phyloP scores from a whole-genome alignment of 306 rosid genomes.

The Ormosia emarginata region DNA sequence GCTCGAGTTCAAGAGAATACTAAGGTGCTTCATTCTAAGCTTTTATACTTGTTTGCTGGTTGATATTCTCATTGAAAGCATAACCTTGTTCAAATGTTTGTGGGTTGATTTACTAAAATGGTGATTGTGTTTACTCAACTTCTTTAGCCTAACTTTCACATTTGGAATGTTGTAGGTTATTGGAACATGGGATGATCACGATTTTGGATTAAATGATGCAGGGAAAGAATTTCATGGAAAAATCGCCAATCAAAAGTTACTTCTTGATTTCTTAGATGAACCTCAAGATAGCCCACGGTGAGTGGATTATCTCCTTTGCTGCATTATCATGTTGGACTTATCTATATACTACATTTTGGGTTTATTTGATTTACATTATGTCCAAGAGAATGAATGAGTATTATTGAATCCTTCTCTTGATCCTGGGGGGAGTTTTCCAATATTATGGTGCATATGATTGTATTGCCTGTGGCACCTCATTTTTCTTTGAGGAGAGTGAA shows the following conservation, averaged over 20 bases:
- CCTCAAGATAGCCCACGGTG: slow-evolving; percentile 72
- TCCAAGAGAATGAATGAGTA: background rate
- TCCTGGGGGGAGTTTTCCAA: background rate
- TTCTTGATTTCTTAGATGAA: slow-evolving; percentile 86
- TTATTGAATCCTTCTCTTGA: background rate
- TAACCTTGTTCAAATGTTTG: background rate
- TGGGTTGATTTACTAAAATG: slow-evolving; percentile 3
- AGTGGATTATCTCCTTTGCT: slow-evolving; percentile 29
- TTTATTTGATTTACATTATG: slow-evolving; percentile 9
- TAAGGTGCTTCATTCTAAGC: slow-evolving; percentile 39
- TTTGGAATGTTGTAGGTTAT: slow-evolving; percentile 53
- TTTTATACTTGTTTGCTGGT: slow-evolving; percentile 7
- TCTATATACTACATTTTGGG: background rate
- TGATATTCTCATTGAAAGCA: slow-evolving; percentile 1
- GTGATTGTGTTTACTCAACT: background rate
- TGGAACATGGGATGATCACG: slow-evolving; percentile 94
- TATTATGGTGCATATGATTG: background rate
- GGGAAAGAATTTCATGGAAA: slow-evolving; percentile 69
- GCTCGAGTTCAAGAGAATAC: slow-evolving; percentile 47
- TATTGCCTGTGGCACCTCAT: background rate
- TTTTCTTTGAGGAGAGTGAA: background rate
- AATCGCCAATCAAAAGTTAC: slow-evolving; percentile 61
- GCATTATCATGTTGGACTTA: background rate
- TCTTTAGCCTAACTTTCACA: slow-evolving; percentile 21
- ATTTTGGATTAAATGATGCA: slow-evolving; percentile 81